A percentile compares a stretch with the other conserved stretches of the same genome.
phyloP scores from a whole-genome alignment of 192 early-diverging fungal species.

The Jimgerdemannia flammicorona region DNA sequence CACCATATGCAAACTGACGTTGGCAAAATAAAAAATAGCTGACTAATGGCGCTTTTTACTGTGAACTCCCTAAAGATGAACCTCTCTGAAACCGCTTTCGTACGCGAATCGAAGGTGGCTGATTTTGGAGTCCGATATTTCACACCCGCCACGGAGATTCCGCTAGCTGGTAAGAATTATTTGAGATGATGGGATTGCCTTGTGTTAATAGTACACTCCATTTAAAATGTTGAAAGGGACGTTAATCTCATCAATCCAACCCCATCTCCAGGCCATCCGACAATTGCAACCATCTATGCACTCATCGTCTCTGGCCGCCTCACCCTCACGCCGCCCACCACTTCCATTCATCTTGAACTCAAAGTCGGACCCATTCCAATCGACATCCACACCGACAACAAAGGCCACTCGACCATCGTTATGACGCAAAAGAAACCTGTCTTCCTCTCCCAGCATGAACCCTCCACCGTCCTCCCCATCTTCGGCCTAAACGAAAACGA shows the following conservation, averaged over 20 bases:
- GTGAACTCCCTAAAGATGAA: constrained; percentile 8
- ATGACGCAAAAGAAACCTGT: constrained; percentile 8
- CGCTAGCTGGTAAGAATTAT: background rate
- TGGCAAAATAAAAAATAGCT: too few species aligned
- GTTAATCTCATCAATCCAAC: too few species aligned
- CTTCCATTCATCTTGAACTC: constrained; percentile 1
- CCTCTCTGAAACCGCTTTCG: constrained; percentile 11
- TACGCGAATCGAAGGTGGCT: background rate
- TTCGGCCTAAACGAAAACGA: constrained; percentile 4
- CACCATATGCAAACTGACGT: too few species aligned
- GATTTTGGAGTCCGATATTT: constrained; percentile 13
- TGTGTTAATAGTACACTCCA: too few species aligned
- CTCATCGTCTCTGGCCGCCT: constrained; percentile 4
- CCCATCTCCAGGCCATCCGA: constrained; percentile 1
- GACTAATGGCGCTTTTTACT: background rate
- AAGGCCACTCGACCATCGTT: background rate
- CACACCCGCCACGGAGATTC: constrained; percentile 10
- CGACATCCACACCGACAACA: constrained; percentile 2
- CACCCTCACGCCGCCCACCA: background rate
- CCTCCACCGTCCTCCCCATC: constrained; percentile 1
- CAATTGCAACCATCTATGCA: constrained; percentile 12
- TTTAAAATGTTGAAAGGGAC: too few species aligned
- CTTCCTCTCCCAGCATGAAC: constrained; percentile 9
- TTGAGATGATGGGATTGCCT: too few species aligned
- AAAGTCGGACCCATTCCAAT: constrained; percentile 6